Percentiles rank a stretch among this genome's conserved stretches.
Evolutionary conservation across 306 rosid species (phyloP).

Genomic region (Canavalia ensiformis): DNA sequence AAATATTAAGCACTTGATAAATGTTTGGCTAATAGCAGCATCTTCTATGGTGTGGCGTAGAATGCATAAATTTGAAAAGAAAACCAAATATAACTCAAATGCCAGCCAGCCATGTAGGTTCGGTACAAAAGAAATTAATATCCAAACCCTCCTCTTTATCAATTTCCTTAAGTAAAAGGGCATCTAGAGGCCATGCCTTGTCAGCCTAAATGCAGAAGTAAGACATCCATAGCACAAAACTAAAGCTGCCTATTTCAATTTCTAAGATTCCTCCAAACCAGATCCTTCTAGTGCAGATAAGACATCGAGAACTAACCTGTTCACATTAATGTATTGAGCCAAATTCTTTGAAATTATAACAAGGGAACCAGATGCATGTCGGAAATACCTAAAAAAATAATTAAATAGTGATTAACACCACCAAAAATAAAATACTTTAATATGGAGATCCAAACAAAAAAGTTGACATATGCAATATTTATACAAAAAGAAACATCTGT

Average conservation of each 20-base stretch:
- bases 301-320: conserved; percentile 74
- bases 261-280: conserved; percentile 23
- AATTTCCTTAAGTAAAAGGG: conserved; percentile 9
- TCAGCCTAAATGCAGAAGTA: conserved; percentile 34
- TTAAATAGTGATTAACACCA: conserved; percentile 11
- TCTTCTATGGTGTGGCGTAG: neutral
- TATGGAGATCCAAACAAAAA: conserved; percentile 24
- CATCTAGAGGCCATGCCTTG: conserved; percentile 16
- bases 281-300: conserved; percentile 9
- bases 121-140: conserved; percentile 7
- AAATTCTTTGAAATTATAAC: conserved; percentile 89
- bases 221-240: conserved; percentile 35
- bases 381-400: conserved; percentile 79
- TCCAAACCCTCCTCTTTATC: neutral
- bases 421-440: conserved; percentile 37
- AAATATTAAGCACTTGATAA: neutral
- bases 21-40: neutral
- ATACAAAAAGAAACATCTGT: neutral
- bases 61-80: neutral
- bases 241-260: conserved; percentile 6
- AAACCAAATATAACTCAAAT: conserved; percentile 2
- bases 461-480: conserved; percentile 11
- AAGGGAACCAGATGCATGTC: conserved; percentile 88
- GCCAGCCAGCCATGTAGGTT: conserved; percentile 13
- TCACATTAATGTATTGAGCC: conserved; percentile 83